A percentile compares a stretch with the other conserved stretches of the same genome.
phyloP scores from a whole-genome alignment of 202 grass and related monocot genomes.

The Carex arenaria region DNA sequence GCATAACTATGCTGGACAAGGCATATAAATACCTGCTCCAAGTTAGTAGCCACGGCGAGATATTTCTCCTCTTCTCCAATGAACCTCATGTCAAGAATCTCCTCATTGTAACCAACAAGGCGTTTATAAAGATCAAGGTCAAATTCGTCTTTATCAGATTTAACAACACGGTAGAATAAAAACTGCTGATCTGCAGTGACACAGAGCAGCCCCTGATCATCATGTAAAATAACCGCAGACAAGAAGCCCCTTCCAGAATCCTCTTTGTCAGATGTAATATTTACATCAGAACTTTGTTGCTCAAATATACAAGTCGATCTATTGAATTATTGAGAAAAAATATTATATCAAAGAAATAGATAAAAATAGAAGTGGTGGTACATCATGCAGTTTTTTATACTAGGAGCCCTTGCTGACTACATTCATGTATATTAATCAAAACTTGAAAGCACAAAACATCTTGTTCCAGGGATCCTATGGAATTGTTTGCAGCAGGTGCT shows the following conservation, averaged over 20 bases:
- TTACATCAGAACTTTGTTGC: slow-evolving; percentile 77
- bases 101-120: slow-evolving; percentile 83
- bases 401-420: not conserved
- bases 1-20: slow-evolving; percentile 2
- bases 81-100: slow-evolving; percentile 98
- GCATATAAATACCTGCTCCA: slow-evolving; percentile 60
- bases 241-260: slow-evolving; percentile 84
- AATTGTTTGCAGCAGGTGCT: not conserved
- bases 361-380: not conserved
- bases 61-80: slow-evolving; percentile 79
- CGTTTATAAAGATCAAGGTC: slow-evolving; percentile 67
- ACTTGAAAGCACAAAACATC: not conserved
- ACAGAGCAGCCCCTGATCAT: slow-evolving; percentile 63
- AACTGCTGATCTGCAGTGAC: slow-evolving; percentile 92
- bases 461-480: not conserved
- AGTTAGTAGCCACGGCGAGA: slow-evolving; percentile 93
- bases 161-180: slow-evolving; percentile 63
- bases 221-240: slow-evolving; percentile 60
- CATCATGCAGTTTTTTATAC: not conserved
- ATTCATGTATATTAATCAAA: not conserved
- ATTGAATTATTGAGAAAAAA: slow-evolving; percentile 43
- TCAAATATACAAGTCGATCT: slow-evolving; percentile 67
- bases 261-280: slow-evolving; percentile 48
- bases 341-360: not conserved
- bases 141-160: slow-evolving; percentile 46